A percentile compares a stretch with the other conserved stretches of the same genome.
Evolutionary conservation across 2,329 filamentous ascomycete species (phyloP).

Genomic region (Aureobasidium vineae): DNA sequence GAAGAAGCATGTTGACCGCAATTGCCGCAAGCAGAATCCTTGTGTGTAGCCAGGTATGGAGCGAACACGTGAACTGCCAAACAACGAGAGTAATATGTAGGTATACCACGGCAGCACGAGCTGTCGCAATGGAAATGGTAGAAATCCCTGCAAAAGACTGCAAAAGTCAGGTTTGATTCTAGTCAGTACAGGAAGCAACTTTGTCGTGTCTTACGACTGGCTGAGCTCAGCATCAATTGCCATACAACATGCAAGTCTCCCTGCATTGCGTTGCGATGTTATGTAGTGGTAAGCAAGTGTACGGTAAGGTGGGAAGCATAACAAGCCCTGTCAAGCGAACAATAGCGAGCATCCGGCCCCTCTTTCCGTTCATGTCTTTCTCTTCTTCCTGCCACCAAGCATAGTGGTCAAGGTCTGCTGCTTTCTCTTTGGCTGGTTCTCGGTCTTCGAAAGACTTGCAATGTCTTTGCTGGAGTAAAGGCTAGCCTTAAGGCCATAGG

Average conservation of each 20-base stretch:
- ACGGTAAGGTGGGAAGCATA: background rate
- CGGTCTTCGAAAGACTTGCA: constrained; percentile 22
- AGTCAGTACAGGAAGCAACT: background rate
- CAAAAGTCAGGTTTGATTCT: background rate
- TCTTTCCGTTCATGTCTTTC: background rate
- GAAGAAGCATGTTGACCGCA: background rate
- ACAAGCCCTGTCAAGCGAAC: background rate
- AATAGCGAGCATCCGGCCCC: background rate
- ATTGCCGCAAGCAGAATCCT: background rate
- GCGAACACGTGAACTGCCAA: background rate
- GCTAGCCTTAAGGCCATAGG: constrained; percentile 45
- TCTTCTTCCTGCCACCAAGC: background rate
- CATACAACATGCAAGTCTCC: background rate
- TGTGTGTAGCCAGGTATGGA: background rate
- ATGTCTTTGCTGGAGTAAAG: constrained; percentile 45
- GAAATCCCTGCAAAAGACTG: background rate
- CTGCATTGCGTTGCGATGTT: background rate
- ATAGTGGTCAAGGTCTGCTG: background rate
- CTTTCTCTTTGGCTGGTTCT: background rate
- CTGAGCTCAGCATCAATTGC: background rate
- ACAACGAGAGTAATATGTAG: background rate
- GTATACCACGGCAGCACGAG: background rate
- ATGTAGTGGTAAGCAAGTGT: background rate
- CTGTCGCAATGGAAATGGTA: background rate
- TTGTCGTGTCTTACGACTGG: background rate